Evolutionary conservation across 1,139 yeast genomes (phyloP).

Genomic region (Candida dubliniensis): DNA sequence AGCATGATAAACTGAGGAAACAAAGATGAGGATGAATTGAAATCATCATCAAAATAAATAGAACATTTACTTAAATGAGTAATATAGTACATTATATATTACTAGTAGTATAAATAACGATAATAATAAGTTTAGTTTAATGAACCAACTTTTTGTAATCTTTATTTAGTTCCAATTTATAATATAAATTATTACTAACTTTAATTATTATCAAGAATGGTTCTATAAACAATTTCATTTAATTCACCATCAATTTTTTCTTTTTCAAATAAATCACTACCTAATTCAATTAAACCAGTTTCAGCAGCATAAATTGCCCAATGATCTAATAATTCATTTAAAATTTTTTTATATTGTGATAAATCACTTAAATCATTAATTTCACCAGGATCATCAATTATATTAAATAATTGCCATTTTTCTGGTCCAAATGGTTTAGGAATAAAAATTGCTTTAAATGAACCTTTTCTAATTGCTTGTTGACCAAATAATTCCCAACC

Average conservation of each 20-base stretch:
- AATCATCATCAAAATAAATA: neutral
- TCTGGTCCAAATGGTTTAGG: conserved; percentile 52
- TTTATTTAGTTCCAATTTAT: too few relatives aligned
- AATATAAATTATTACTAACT: neutral
- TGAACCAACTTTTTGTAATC: too few relatives aligned
- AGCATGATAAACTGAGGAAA: too few relatives aligned
- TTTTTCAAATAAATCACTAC: conserved; percentile 14
- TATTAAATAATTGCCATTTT: conserved; percentile 50
- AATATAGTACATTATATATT: too few relatives aligned
- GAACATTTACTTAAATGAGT: neutral
- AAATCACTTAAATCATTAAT: conserved; percentile 37
- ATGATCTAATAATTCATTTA: conserved; percentile 41
- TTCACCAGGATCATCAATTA: conserved; percentile 50
- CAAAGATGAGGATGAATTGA: neutral
- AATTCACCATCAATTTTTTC: conserved; percentile 15
- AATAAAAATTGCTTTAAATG: conserved; percentile 47
- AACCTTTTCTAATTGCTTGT: conserved; percentile 54
- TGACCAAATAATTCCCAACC: conserved; percentile 62
- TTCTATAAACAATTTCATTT: conserved; percentile 11
- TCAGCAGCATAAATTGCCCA: conserved; percentile 58
- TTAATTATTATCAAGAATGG: conserved; percentile 9
- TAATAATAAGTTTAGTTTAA: too few relatives aligned
- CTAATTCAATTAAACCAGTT: conserved; percentile 48
- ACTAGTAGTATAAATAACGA: too few relatives aligned
- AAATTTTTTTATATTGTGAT: conserved; percentile 25